These are phyloP conservation scores for Pholiota conissans DNA, from an alignment of 768 basidiomycete genomes.

Conservation along the genomic window DNA sequence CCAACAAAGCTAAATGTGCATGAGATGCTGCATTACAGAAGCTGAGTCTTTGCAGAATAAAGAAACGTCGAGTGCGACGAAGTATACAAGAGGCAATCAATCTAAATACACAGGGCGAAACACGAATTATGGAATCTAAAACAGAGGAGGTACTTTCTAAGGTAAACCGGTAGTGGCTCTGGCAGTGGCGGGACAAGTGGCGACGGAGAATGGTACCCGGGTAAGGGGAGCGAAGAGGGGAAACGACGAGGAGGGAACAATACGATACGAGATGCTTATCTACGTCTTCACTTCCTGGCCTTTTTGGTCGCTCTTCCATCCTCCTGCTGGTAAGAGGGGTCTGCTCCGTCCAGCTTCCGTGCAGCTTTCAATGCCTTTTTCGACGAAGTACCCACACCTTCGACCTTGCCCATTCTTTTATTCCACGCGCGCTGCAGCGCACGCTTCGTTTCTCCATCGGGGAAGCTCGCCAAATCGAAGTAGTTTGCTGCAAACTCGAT, in stretches of 20 bases:
- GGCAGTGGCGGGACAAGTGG: background rate
- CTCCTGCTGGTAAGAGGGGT: slow-evolving; percentile 8
- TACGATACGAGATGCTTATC: background rate
- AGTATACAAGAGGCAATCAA: slow-evolving; percentile 13
- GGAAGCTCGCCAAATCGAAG: slow-evolving; percentile 67
- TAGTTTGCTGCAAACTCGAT: slow-evolving; percentile 49
- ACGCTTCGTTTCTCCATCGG: slow-evolving; percentile 71
- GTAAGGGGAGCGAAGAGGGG: background rate
- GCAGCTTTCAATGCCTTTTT: slow-evolving; percentile 9
- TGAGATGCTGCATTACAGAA: slow-evolving; percentile 16
- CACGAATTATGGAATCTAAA: background rate
- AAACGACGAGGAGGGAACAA: background rate
- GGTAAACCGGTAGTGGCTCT: background rate
- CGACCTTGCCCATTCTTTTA: slow-evolving; percentile 50
- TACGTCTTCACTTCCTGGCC: background rate
- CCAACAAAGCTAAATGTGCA: slow-evolving; percentile 17
- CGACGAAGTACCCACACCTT: slow-evolving; percentile 12
- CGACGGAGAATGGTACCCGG: background rate
- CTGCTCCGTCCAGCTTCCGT: slow-evolving; percentile 6
- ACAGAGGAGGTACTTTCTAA: background rate
- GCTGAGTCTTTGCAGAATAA: slow-evolving; percentile 1
- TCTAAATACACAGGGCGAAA: slow-evolving; percentile 6
- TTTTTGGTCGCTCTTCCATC: slow-evolving; percentile 8
- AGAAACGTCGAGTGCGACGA: too few species aligned
- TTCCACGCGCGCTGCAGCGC: slow-evolving; percentile 53